Base-by-base conservation (phyloP, 495 filamentous ascomycete genomes). In the Cercophora samala region DNA sequence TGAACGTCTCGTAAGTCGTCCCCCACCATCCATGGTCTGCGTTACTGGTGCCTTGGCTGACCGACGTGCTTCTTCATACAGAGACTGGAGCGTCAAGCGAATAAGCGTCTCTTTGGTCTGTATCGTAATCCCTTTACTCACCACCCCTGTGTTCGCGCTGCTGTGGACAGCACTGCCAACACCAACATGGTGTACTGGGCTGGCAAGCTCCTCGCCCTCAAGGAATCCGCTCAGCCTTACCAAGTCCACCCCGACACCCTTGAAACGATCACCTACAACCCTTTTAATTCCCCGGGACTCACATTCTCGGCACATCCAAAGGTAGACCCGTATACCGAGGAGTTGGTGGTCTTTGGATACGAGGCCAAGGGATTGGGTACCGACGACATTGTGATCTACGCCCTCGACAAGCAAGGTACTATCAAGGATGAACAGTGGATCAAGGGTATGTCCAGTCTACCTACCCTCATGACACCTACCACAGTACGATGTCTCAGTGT, bases 221-320 rank as follows among this genome's bases (percentile, higher is more conserved):
- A 65, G n/a, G 63, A 65, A 32, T 58, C 55, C 18, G 63, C 63
- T 17, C 63, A 22, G 24, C 63, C 63, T 8, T 65, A 65, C 52
- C 22, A 51, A 17, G 63, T 65, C 32, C 52, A 65, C 51, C 63
- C 63, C n/a, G 19, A 58, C 32, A 65, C 63, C 1, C 55, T 65
- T 8, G 63, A 65, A 25, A 65, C 63, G 17, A 22, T 65, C 18
- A 18, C 2, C 6, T 54, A 54, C 52, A 11, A 54, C 52, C 52
- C 52, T 11, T 54, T 54, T 15, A 18, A 54, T 4, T 54, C 52
- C 52, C 5, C 52, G 15, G 52, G 52, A 5, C 4, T 18, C 4
- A 54, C 52, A 18, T 54, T 54, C 52, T 18, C 17, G 4, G 52
- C 52, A 5, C 52, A 54, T 54, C 52, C 52, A 5, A 54, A 54